Evolutionary conservation across 2,329 filamentous ascomycete genomes (phyloP), one percentile per base, ranked within the genome.

Genomic region (Microsporum canis): DNA sequence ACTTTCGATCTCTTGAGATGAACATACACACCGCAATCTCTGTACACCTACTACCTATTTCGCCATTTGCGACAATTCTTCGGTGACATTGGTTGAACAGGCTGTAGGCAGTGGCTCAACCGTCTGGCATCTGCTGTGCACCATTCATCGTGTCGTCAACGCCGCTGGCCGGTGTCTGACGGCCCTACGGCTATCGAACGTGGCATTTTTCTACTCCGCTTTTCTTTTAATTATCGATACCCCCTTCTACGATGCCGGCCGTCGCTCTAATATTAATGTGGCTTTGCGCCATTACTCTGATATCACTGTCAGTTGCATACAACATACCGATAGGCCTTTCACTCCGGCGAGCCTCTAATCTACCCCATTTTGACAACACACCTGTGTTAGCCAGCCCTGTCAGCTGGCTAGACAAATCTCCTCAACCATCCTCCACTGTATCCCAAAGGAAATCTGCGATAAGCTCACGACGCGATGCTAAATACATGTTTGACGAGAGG

Each of bases 401-500:
- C 3, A 34, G 31, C 6, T 34, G 27, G 31, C 49, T 33, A 53
- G 7, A 2, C 5, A 34, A 47, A 23, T 7, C 12, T 4, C 49
- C 49, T 10, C 14, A n/a, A 17, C 23, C 27, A 5, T 53, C 49
- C 4, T 5, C 49, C 29, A 12, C 14, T 33, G 1, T 27, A n/a
- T 33, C 14, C 2, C 12, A n/a, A 27, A 33, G 27, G 14, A 53
- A 6, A 5, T 33, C 49, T 33, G 29, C 31, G 29, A 53, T 53
- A 33, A 33, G 7, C 6, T 27, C 29, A 7, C 49, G 49, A 33
- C 14, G 1, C 12, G 49, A n/a, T 5, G 2, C 49, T 33, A 53
- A 62, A 33, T 53, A 34, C 36, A 14, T 23, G 3, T 66, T 70
- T 29, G 63, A 69, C 56, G 64, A 66, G 57, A 53, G 63, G 27